Evolutionary conservation across 306 rosid genomes (phyloP), one percentile per base, ranked within the genome.

Genomic region (Fragaria vesca): DNA sequence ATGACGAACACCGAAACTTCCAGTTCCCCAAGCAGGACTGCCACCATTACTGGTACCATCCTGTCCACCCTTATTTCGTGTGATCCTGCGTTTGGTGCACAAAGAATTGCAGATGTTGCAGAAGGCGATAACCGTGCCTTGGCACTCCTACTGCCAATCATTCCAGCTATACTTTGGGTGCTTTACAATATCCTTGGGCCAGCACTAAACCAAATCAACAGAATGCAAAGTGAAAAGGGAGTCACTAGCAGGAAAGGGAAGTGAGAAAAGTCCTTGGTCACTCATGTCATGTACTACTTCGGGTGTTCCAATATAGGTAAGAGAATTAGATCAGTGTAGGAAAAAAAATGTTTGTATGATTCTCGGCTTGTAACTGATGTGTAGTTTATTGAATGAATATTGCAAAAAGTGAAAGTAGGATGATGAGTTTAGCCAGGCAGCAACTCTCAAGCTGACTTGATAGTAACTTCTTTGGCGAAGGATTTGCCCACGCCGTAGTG

Each of bases 121-220:
- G 61, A 54, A n/a, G 28, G 61, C 4, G 61, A 54, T 54, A 54
- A 54, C 26, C 61, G 61, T 54, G 61, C 12, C 61, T 20, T 54
- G 61, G 61, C 61, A 5, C 61, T 54, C 28, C 61, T 54, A 1
- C 28, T 54, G 21, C 61, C 61, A 20, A 20, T 54, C 28, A 54
- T 54, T 54, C 28, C 61, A 54, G 61, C 61, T 54, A 54, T 54
- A 54, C 28, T 54, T 54, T 54, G 61, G 61, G 61, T 54, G 61
- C 61, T 54, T 54, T 54, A n/a, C 61, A 54, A 54, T n/a, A 54
- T 54, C 61, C 61, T 54, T 54, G 28, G 21, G 61, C 61, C 61
- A n/a, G 61, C 61, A 20, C 8, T 54, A n/a, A 54, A 54, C 61
- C 61, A 54, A 20, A 54, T 54, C 26, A 54, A 54, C 61, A 54